Base-by-base conservation (phyloP, 176 grass and related monocot genomes). In the Elaeis guineensis region DNA sequence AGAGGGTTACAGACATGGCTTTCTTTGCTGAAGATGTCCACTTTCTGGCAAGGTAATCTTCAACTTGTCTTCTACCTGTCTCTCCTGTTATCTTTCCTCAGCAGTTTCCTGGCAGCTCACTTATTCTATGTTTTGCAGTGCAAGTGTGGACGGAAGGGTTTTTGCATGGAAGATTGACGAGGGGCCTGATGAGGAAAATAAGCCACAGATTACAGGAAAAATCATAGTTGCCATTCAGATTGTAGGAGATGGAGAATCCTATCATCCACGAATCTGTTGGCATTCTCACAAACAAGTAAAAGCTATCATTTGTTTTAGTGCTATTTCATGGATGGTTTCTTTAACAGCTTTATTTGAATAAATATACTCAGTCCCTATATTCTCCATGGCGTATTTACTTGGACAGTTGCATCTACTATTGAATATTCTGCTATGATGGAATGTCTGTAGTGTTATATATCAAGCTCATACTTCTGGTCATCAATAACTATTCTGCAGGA, bases 21-120 rank as follows among this genome's bases (percentile, higher is more conserved):
- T 97, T 97, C 76, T 97, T 90, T 75, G 92, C 92, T 28, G 87
- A 90, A 87, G 92, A 97, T 49, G 92, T 97, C 44, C 92, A 97
- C 72, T 72, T 78, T 59, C 75, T 97, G 77, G 92, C 87, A 74
- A 97, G 92, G 92, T 97, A 81, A 50, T 69, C 66, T 61, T 21
- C 67, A 49, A 29, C n/a, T 49, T 73, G 71, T 55, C 58, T 19
- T 58, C 72, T 73, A 2, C 64, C 29, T 65, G 49, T 23, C n/a
- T 20, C 30, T 12, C 32, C 11, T 58, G 2, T 49, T 3, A 56
- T 24, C 48, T 30, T 18, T 53, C 20, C 64, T 72, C 15, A 14
- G 48, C 25, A 54, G 30, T 32, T 63, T 29, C 32, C 29, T 57
- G 49, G 25, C 59, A 50, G 19, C 64, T 81, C 9, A 61, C 75